phyloP scores from a whole-genome alignment of 352 stramenopile species.

The Stramenopiles sp. region DNA sequence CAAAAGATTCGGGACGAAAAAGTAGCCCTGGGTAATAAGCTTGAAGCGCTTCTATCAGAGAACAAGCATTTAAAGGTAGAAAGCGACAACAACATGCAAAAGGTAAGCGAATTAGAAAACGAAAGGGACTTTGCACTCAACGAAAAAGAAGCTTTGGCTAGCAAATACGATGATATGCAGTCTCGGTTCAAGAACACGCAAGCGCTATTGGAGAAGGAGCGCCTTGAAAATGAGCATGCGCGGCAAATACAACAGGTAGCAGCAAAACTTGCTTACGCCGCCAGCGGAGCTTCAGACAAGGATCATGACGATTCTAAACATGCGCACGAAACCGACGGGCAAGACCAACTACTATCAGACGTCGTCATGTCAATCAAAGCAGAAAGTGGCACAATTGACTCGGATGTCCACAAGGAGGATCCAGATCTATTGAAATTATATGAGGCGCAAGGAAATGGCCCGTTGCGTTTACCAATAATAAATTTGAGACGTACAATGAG shows the following conservation, averaged over 20 bases:
- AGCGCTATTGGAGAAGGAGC: too few relatives aligned
- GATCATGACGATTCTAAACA: neutral
- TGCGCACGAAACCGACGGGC: neutral
- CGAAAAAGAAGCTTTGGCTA: neutral
- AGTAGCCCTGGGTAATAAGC: too few relatives aligned
- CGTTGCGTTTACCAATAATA: neutral
- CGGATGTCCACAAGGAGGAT: neutral
- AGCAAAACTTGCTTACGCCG: neutral
- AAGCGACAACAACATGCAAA: neutral
- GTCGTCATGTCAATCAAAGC: neutral
- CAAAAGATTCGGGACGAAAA: too few relatives aligned
- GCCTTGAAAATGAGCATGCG: neutral
- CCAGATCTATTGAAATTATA: neutral
- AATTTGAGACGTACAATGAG: neutral
- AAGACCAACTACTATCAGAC: neutral
- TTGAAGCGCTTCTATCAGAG: too few relatives aligned
- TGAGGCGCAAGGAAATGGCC: neutral
- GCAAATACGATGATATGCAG: neutral
- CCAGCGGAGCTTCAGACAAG: neutral
- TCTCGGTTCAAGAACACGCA: neutral
- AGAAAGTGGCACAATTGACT: neutral
- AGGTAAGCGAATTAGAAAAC: neutral
- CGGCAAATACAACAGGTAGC: neutral
- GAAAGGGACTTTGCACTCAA: neutral
- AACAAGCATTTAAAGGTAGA: neutral